Conservation (phyloP, 768 basidiomycete genomes). For the Cubamyces sp. region DNA sequence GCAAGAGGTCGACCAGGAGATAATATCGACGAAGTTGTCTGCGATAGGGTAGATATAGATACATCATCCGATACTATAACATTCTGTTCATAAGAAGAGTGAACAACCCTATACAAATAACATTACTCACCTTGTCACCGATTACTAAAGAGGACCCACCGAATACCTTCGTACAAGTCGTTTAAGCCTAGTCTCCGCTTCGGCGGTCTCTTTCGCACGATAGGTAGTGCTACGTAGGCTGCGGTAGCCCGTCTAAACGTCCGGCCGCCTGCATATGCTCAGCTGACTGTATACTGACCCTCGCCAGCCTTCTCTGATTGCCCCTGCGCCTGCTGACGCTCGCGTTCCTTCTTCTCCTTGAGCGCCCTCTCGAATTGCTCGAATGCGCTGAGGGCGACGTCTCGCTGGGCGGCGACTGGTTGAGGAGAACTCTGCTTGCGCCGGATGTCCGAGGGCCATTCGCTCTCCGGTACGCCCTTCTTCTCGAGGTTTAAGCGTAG, state of each 20-base stretch:
- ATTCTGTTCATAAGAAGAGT: neutral
- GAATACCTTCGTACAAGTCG: conserved; percentile 48
- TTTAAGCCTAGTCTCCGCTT: conserved; percentile 26
- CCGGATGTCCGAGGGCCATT: conserved; percentile 69
- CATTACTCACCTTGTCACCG: conserved; percentile 33
- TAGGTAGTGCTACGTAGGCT: neutral
- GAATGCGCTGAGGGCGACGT: conserved; percentile 63
- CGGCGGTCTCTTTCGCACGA: conserved; percentile 24
- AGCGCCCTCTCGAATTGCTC: conserved; percentile 70
- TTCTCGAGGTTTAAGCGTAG: conserved; percentile 55
- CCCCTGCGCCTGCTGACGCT: neutral
- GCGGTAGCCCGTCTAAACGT: neutral
- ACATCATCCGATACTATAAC: neutral
- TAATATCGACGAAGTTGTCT: no score
- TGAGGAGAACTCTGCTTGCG: conserved; percentile 15
- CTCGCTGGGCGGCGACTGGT: conserved; percentile 25
- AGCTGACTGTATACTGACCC: conserved; percentile 14
- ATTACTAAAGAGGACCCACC: conserved; percentile 55
- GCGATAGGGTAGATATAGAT: neutral
- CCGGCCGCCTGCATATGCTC: neutral
- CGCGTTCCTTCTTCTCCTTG: conserved; percentile 47
- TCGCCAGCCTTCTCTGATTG: neutral
- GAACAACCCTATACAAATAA: neutral
- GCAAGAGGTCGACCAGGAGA: no score
- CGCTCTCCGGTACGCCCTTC: conserved; percentile 51